phyloP scores from a whole-genome alignment of 371 early-diverging fungal genomes.

The Mucor sp. region DNA sequence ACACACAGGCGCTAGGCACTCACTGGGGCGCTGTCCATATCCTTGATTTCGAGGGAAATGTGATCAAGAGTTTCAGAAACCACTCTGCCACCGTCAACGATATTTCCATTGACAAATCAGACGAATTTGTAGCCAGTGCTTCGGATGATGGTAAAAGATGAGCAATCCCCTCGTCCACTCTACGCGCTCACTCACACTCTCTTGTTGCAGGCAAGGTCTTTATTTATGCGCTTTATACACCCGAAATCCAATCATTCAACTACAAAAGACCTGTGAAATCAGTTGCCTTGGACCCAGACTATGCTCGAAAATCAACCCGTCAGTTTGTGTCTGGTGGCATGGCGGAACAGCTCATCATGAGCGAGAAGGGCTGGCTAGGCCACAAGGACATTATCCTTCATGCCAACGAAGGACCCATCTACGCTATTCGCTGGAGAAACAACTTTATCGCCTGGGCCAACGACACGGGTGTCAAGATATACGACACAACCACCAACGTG shows the following conservation, averaged over 20 bases:
- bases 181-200: neutral
- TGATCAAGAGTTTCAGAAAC: conserved; percentile 75
- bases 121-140: conserved; percentile 89
- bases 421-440: conserved; percentile 82
- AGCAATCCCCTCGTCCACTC: neutral
- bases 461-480: conserved; percentile 86
- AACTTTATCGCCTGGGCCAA: conserved; percentile 92
- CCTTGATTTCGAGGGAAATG: conserved; percentile 91
- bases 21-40: conserved; percentile 92
- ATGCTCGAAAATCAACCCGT: conserved; percentile 67
- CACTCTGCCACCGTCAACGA: conserved; percentile 86
- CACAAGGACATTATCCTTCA: conserved; percentile 75
- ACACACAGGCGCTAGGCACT: conserved; percentile 84
- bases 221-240: conserved; percentile 72
- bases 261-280: conserved; percentile 89
- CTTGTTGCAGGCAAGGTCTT: conserved; percentile 67
- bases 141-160: conserved; percentile 83
- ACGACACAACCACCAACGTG: conserved; percentile 69
- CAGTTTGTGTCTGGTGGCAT: conserved; percentile 91
- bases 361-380: conserved; percentile 71
- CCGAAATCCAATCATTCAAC: conserved; percentile 64
- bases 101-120: conserved; percentile 81
- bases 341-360: conserved; percentile 83
- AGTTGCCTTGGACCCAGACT: conserved; percentile 89
- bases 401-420: conserved; percentile 89